Evolutionary conservation across 2,329 filamentous ascomycete genomes (phyloP), one percentile per base, ranked within the genome.

Genomic region (Dothistroma septosporum): DNA sequence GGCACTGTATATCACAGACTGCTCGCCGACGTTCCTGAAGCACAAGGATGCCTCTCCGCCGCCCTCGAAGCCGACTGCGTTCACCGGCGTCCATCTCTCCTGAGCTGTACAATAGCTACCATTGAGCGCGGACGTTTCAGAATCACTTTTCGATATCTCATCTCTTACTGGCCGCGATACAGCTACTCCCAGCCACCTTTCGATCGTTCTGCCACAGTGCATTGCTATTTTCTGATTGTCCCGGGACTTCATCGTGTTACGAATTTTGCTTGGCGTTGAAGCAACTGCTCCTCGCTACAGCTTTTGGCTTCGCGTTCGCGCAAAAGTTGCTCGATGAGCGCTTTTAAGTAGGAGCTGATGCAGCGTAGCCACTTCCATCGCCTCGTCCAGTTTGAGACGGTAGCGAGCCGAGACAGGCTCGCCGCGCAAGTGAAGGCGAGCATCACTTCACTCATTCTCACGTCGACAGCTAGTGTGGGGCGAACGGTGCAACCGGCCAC

Each of bases 361-460:
- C 22, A 28, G 48, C 52, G 24, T 46, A 33, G 5, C 24, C n/a
- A 59, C 47, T 14, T 46, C 32, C 31, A 55, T 37, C 32, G n/a
- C 4, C 54, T 62, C 54, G 35, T 14, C 47, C 33, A 6, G 0
- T 16, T 21, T 54, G 22, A 16, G 32, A 2, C 12, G n/a, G 19
- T 6, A 46, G 32, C 41, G 48, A 14, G 9, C 19, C 2, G 35
- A 28, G 35, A 28, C 21, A 31, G 44, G 9, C 16, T 33, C 41
- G 35, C 16, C 19, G 32, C 22, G 16, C 37, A 9, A 21, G 6
- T 59, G 33, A 35, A 31, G 28, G 22, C 16, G 8, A 11, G n/a
- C 49, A 8, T 33, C 48, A 53, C 49, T 53, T 59, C 57, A 47
- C 35, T 54, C 24, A 54, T 35, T 44, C 31, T 44, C 55, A 48